phyloP scores from a whole-genome alignment of 1,284 basidiomycete genomes.

The Amylostereum areolatum region DNA sequence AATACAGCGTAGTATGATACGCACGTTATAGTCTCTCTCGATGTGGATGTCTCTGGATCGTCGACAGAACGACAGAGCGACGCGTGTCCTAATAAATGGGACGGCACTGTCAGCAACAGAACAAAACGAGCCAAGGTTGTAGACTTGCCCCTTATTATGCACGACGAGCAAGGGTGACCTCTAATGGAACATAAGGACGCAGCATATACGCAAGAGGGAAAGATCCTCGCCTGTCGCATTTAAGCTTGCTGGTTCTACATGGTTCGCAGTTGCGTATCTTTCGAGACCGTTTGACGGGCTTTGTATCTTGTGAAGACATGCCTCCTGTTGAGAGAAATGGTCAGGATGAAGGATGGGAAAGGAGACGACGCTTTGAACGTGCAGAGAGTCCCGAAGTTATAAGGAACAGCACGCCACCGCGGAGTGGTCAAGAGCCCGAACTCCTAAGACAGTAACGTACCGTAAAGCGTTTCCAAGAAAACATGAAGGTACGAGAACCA shows the following conservation, averaged over 20 bases:
- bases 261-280: slow-evolving; percentile 84
- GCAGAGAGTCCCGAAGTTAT: too few species aligned
- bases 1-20: neutral
- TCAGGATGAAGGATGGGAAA: too few species aligned
- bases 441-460: too few species aligned
- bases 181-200: slow-evolving; percentile 32
- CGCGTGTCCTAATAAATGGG: slow-evolving; percentile 7
- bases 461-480: too few species aligned
- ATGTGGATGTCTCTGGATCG: neutral
- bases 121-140: neutral
- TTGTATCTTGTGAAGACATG: slow-evolving; percentile 6
- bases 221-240: slow-evolving; percentile 67
- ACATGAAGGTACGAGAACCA: too few species aligned
- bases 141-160: slow-evolving; percentile 61
- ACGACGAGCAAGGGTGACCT: slow-evolving; percentile 78
- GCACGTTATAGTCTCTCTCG: neutral
- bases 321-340: too few species aligned
- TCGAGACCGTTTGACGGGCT: slow-evolving; percentile 53
- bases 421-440: too few species aligned
- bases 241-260: slow-evolving; percentile 77
- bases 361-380: too few species aligned
- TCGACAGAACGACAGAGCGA: slow-evolving; percentile 11
- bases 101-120: slow-evolving; percentile 2
- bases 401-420: too few species aligned
- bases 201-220: slow-evolving; percentile 2